Evolutionary conservation across 2,329 filamentous ascomycete species (phyloP), one percentile per base, ranked within the genome.

Genomic region (Colletotrichum sp.): DNA sequence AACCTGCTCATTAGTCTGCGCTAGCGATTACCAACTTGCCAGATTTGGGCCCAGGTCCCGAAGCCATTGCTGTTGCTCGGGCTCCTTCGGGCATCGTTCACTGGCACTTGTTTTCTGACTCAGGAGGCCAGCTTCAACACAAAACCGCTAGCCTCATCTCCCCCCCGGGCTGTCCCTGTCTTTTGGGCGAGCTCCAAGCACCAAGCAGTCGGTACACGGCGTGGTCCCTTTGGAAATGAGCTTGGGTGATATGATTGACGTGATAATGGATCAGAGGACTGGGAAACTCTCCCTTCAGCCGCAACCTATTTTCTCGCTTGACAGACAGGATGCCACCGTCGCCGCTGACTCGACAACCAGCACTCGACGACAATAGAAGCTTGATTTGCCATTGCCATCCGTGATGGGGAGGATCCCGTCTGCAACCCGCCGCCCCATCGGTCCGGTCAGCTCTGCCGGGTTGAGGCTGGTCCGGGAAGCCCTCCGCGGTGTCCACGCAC

Each of bases 131-230:
- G 39, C 21, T 65, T 57, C 21, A 55, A 76, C 49, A 52, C 70
- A 73, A 76, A 74, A 76, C 74, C 64, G 63, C 70, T 76, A 76
- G 64, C 21, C 24, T 28, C 26, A 69, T n/a, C 49, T 49, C 3
- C 9, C n/a, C 26, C 26, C 64, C 24, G 32, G 74, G 70, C 24
- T 60, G 26, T 60, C 70, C 70, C 59, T 74, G 70, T 67, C 32
- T 44, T 34, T 34, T 5, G 8, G 6, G 21, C 16, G 34, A 75
- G 69, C 52, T 49, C 63, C 39, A 39, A 63, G 69, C 68, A 63
- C 55, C 69, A 57, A 72, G 24, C 55, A 32, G 16, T n/a, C 18
- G 63, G 68, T 26, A 44, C 36, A 32, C 26, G 39, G 39, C 34
- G 39, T 44, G 52, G 28, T 52, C 55, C 36, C 24, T 59, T 69